These are phyloP conservation scores for Plasmodium cynomolgi DNA, from an alignment of 169 alveolate genomes.

Conservation along the genomic window DNA sequence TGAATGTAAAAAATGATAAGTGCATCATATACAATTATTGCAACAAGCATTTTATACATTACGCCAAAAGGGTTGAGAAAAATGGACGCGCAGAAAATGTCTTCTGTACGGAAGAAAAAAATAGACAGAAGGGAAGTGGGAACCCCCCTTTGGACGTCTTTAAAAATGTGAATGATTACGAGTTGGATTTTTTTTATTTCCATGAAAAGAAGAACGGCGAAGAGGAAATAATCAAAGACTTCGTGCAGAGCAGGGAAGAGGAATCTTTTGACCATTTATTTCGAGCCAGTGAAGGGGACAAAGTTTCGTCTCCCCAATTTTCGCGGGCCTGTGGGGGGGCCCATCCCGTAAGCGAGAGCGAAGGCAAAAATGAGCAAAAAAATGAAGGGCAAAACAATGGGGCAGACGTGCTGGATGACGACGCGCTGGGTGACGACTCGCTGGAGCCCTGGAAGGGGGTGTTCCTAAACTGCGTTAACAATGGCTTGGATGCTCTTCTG, in stretches of 20 bases:
- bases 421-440: not conserved
- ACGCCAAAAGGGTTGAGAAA: not conserved
- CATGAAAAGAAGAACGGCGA: conserved; percentile 29
- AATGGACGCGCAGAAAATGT: not conserved
- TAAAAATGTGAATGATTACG: conserved; percentile 64
- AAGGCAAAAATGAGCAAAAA: not conserved
- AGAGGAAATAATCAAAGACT: conserved; percentile 16
- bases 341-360: not conserved
- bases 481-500: conserved; percentile 11
- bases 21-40: conserved; percentile 57
- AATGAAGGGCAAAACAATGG: not conserved
- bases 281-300: not conserved
- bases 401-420: not conserved
- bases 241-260: conserved; percentile 16
- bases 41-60: conserved; percentile 25
- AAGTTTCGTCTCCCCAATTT: not conserved
- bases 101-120: not conserved
- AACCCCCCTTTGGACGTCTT: conserved; percentile 24
- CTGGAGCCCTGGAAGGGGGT: not conserved
- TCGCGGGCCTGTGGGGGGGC: not conserved
- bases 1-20: conserved; percentile 28
- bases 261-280: conserved; percentile 36
- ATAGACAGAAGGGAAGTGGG: not conserved
- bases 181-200: conserved; percentile 61
- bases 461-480: conserved; percentile 36